Evolutionary conservation across 208 protist species (phyloP), one percentile per base, ranked within the genome.

Genomic region (Crithidia expoeki): DNA sequence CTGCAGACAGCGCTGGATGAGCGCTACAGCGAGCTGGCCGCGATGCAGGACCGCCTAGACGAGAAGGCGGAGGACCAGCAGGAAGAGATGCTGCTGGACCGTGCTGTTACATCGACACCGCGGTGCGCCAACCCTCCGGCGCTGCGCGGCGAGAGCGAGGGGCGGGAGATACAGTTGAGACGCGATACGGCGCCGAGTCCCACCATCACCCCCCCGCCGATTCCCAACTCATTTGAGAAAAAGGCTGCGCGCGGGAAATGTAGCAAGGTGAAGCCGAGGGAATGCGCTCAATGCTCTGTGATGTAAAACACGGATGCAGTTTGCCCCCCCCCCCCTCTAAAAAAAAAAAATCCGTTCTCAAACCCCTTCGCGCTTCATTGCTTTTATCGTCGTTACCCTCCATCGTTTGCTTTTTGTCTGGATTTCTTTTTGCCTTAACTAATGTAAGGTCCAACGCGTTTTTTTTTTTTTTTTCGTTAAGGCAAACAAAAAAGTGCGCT

Each of bases 281-380:
- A 25, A 30, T 74, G 69, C 32, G 52, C 42, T 0, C 17, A 34
- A 34, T 74, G 69, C 60, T 27, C 23, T 44, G 25, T 61, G 4
- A 74, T 74, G 69, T 74, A 36, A 74, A 40, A 40, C 12, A 40
- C n/a, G n/a, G n/a, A n/a, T n/a, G n/a, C n/a, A n/a, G n/a, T n/a
- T n/a, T n/a, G n/a, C n/a, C n/a, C n/a, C n/a, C n/a, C n/a, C n/a
- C n/a, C n/a, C n/a, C n/a, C n/a, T n/a, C n/a, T n/a, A n/a, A n/a
- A n/a, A n/a, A n/a, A n/a, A n/a, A n/a, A n/a, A n/a, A n/a, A n/a
- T n/a, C n/a, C n/a, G n/a, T n/a, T n/a, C n/a, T n/a, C n/a, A n/a
- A n/a, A n/a, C n/a, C n/a, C n/a, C n/a, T n/a, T n/a, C n/a, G n/a
- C n/a, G n/a, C n/a, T n/a, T n/a, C n/a, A n/a, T n/a, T n/a, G n/a